Conservation (phyloP, 2,329 filamentous ascomycete species). For the Colletotrichum limetticola region DNA sequence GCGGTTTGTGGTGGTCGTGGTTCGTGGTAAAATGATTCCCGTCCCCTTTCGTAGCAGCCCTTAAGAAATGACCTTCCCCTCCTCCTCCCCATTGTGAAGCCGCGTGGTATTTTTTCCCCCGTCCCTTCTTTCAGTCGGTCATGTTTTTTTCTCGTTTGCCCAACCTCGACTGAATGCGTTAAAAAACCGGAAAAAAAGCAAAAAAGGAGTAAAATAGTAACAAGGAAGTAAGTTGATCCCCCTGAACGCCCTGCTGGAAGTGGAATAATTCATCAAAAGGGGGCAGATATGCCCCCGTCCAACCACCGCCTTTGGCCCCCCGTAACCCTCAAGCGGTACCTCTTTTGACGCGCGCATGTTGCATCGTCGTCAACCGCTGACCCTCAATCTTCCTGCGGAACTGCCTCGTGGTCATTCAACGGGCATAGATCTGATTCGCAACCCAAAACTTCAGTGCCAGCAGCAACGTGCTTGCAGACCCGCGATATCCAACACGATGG, state of each 20-base stretch:
- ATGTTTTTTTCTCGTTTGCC: conserved; percentile 23
- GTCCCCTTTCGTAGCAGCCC: conserved; percentile 32
- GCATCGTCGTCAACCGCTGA: neutral
- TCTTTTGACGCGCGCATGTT: neutral
- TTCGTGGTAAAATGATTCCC: conserved; percentile 13
- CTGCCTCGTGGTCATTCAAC: conserved; percentile 12
- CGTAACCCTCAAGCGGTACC: conserved; percentile 13
- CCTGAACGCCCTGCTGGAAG: conserved; percentile 33
- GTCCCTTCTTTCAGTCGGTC: conserved; percentile 32
- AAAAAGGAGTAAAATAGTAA: neutral
- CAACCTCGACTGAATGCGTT: conserved; percentile 33
- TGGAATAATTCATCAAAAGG: conserved; percentile 32
- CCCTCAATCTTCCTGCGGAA: neutral
- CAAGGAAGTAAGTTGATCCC: conserved; percentile 12
- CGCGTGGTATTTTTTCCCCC: conserved; percentile 30
- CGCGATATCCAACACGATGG: neutral
- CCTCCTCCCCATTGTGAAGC: neutral
- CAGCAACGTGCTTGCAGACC: neutral
- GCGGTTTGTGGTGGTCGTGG: conserved; percentile 14
- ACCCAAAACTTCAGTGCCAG: conserved; percentile 12
- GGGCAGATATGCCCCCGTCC: conserved; percentile 20
- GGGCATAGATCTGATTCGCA: conserved; percentile 6
- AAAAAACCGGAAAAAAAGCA: conserved; percentile 1
- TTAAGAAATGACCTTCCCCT: conserved; percentile 14
- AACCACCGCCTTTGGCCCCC: conserved; percentile 4